phyloP scores from a whole-genome alignment of 495 filamentous ascomycete genomes.

The Pyrenopolyporus hunteri region DNA sequence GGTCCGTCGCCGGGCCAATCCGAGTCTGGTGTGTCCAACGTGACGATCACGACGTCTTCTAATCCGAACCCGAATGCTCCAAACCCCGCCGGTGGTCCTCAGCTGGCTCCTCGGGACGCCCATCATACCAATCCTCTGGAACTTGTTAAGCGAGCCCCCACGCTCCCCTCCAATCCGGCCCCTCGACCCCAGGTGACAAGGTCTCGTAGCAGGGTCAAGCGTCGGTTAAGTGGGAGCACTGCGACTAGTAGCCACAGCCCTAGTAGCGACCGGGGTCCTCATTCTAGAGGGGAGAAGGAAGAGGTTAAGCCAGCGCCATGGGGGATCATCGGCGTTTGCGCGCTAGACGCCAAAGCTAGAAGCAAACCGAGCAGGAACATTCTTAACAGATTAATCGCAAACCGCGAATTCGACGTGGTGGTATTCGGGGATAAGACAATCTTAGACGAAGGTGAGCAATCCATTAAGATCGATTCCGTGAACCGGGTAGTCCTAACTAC shows the following conservation, averaged over 20 bases:
- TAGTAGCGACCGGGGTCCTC: conserved; percentile 58
- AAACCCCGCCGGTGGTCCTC: conserved; percentile 44
- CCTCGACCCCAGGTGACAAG: conserved; percentile 56
- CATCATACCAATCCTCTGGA: conserved; percentile 46
- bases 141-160: conserved; percentile 41
- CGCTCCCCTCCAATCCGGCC: conserved; percentile 31
- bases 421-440: conserved; percentile 99
- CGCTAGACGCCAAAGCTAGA: conserved; percentile 91
- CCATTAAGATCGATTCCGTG: background rate
- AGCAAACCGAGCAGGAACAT: conserved; percentile 97
- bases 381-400: conserved; percentile 84
- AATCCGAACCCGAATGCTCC: conserved; percentile 47
- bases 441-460: conserved; percentile 77
- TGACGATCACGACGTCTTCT: conserved; percentile 62
- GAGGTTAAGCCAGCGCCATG: conserved; percentile 57
- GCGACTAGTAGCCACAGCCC: conserved; percentile 73
- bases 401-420: conserved; percentile 91
- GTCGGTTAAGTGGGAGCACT: conserved; percentile 78
- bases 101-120: conserved; percentile 52
- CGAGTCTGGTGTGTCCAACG: conserved; percentile 58
- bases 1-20: conserved; percentile 44
- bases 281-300: conserved; percentile 56
- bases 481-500: conserved; percentile 26
- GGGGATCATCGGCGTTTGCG: conserved; percentile 87
- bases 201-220: conserved; percentile 74